These are phyloP conservation scores for Trametes cingulata DNA, from an alignment of 768 basidiomycete species.

Conservation along the genomic window DNA sequence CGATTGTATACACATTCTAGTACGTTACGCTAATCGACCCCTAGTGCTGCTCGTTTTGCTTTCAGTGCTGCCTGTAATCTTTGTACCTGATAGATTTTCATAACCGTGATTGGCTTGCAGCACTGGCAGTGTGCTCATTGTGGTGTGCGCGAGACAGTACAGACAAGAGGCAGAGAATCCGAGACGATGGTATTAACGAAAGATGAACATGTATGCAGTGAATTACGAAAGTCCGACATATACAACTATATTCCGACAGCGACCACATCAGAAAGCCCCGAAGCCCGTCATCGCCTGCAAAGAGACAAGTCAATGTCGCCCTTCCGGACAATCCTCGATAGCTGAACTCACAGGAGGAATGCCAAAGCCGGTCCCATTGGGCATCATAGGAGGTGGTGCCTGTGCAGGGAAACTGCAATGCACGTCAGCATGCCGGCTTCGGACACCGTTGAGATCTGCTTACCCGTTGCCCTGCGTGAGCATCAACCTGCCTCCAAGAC, in stretches of 20 bases:
- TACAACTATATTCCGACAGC: slow-evolving; percentile 19
- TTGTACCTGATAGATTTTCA: background rate
- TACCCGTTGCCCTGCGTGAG: slow-evolving; percentile 76
- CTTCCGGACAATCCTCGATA: background rate
- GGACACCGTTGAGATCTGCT: slow-evolving; percentile 13
- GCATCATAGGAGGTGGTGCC: slow-evolving; percentile 56
- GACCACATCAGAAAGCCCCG: slow-evolving; percentile 38
- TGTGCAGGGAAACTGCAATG: slow-evolving; percentile 57
- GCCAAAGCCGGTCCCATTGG: slow-evolving; percentile 56
- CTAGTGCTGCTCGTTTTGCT: background rate
- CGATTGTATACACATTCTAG: background rate
- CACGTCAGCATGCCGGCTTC: slow-evolving; percentile 9
- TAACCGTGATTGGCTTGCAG: background rate
- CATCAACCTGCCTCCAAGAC: slow-evolving; percentile 60
- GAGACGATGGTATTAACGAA: slow-evolving; percentile 19
- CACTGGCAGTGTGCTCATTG: too few species aligned
- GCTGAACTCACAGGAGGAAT: slow-evolving; percentile 59
- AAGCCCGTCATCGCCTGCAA: slow-evolving; percentile 66
- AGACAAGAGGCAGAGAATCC: background rate
- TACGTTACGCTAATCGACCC: slow-evolving; percentile 4
- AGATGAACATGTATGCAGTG: slow-evolving; percentile 19
- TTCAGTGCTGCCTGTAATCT: background rate
- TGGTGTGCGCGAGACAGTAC: background rate
- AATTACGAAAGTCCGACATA: slow-evolving; percentile 24
- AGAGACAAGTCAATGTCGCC: slow-evolving; percentile 3